These are phyloP conservation scores for Amaranthus hypochondriacus DNA, from an alignment of 148 eudicot species.

Conservation along the genomic window DNA sequence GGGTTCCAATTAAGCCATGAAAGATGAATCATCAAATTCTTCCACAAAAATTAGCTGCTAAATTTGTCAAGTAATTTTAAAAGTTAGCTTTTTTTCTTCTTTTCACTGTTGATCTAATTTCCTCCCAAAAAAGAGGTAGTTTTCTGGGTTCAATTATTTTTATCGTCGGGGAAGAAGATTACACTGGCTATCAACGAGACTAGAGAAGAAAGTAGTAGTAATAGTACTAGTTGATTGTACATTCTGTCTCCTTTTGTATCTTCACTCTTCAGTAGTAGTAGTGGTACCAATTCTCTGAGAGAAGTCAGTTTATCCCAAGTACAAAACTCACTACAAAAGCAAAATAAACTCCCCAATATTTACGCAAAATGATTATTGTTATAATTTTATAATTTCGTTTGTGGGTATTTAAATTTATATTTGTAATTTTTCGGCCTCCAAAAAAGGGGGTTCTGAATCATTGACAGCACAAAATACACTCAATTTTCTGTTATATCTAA, in stretches of 20 bases:
- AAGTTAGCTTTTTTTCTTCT: not conserved
- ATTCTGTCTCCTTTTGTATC: constrained; percentile 29
- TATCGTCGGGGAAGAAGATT: constrained; percentile 7
- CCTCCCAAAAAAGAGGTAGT: not conserved
- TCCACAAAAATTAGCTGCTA: constrained; percentile 12
- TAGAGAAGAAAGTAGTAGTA: constrained; percentile 9
- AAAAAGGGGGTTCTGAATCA: not conserved
- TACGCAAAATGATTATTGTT: not conserved
- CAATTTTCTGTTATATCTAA: too few relatives aligned
- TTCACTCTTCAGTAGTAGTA: not conserved
- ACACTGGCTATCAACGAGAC: not conserved
- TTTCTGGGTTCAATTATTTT: not conserved
- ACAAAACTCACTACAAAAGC: not conserved
- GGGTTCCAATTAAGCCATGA: constrained; percentile 67
- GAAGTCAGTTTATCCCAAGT: constrained; percentile 12
- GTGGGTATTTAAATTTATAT: not conserved
- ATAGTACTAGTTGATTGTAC: constrained; percentile 25
- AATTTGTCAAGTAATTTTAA: not conserved
- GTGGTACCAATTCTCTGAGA: not conserved
- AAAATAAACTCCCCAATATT: not conserved
- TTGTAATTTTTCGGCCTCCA: constrained; percentile 8
- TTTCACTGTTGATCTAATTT: constrained; percentile 4
- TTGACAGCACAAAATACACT: not conserved
- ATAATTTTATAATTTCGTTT: not conserved
- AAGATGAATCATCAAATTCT: constrained; percentile 1